Conservation (phyloP, 2,329 filamentous ascomycete genomes). For the Microcyclospora tardicrescens region DNA sequence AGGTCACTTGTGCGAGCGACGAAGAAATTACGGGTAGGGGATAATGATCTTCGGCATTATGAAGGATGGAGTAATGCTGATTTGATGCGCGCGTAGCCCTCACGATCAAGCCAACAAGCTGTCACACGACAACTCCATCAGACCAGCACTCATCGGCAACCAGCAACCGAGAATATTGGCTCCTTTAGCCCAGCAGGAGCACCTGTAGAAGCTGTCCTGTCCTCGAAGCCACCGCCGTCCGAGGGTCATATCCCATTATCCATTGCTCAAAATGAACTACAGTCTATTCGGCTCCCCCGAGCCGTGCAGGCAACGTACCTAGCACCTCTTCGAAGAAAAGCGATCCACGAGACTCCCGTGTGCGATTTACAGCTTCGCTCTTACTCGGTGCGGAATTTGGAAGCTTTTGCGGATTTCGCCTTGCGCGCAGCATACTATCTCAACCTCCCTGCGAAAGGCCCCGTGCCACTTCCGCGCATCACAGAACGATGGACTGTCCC, state of each 20-base stretch:
- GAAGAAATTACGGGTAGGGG: constrained; percentile 30
- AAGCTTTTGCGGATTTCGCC: constrained; percentile 91
- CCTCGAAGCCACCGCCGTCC: too few relatives aligned
- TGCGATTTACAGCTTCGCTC: constrained; percentile 90
- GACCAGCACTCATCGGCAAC: too few relatives aligned
- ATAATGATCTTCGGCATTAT: too few relatives aligned
- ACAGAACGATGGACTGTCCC: constrained; percentile 92
- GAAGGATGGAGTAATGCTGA: too few relatives aligned
- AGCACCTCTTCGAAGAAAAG: constrained; percentile 62
- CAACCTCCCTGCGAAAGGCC: constrained; percentile 70
- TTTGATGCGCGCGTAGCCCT: too few relatives aligned
- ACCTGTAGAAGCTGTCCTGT: too few relatives aligned
- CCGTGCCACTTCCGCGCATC: constrained; percentile 72
- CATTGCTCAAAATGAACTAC: constrained; percentile 13
- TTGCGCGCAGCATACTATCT: constrained; percentile 91
- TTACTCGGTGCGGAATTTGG: constrained; percentile 77
- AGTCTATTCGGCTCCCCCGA: constrained; percentile 51
- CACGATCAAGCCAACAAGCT: too few relatives aligned
- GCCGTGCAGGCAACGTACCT: constrained; percentile 78
- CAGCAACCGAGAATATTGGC: neutral
- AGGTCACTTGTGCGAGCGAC: constrained; percentile 30
- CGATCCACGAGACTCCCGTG: constrained; percentile 64
- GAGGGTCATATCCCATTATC: too few relatives aligned
- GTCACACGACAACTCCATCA: too few relatives aligned
- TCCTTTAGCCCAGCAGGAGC: too few relatives aligned